Conservation (phyloP, 148 eudicot species). For the Dysphania ambrosioides region DNA sequence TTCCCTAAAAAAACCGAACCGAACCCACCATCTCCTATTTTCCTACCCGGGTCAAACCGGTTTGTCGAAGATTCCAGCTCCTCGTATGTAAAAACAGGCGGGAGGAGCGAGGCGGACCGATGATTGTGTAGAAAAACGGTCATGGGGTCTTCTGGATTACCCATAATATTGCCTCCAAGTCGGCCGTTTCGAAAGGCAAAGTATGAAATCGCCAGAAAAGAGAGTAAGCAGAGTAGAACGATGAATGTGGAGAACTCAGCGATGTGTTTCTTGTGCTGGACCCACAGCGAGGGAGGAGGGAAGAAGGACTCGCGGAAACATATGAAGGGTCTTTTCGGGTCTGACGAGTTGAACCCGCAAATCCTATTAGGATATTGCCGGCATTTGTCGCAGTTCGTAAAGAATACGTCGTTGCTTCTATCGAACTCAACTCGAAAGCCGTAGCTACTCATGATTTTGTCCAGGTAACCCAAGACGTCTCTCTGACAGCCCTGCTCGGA, state of each 20-base stretch:
- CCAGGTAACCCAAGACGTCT: slow-evolving; percentile 50
- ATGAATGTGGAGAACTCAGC: slow-evolving; percentile 28
- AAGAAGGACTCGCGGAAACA: slow-evolving; percentile 25
- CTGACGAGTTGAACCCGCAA: slow-evolving; percentile 65
- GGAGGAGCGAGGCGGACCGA: slow-evolving; percentile 64
- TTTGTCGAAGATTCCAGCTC: slow-evolving; percentile 80
- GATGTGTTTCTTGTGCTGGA: slow-evolving; percentile 29
- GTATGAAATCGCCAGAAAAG: slow-evolving; percentile 20
- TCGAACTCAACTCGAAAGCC: slow-evolving; percentile 57
- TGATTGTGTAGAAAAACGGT: slow-evolving; percentile 55
- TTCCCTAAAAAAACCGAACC: slow-evolving; percentile 78
- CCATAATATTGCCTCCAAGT: neutral
- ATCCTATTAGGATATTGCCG: slow-evolving; percentile 29
- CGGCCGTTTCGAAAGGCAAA: slow-evolving; percentile 31
- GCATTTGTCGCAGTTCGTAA: slow-evolving; percentile 39
- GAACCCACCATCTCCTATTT: slow-evolving; percentile 88
- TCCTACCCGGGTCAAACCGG: slow-evolving; percentile 63
- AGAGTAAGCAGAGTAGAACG: slow-evolving; percentile 32
- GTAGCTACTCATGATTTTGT: slow-evolving; percentile 28
- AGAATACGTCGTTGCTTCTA: slow-evolving; percentile 35
- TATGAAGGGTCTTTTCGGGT: slow-evolving; percentile 40
- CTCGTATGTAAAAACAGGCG: slow-evolving; percentile 79
- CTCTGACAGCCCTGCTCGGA: slow-evolving; percentile 45
- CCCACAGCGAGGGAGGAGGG: slow-evolving; percentile 4
- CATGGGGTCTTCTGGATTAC: slow-evolving; percentile 50